A percentile compares a stretch with the other conserved stretches of the same genome.
Evolutionary conservation across 129 eudicot species (phyloP).

Genomic region (Ambrosia trifida): DNA sequence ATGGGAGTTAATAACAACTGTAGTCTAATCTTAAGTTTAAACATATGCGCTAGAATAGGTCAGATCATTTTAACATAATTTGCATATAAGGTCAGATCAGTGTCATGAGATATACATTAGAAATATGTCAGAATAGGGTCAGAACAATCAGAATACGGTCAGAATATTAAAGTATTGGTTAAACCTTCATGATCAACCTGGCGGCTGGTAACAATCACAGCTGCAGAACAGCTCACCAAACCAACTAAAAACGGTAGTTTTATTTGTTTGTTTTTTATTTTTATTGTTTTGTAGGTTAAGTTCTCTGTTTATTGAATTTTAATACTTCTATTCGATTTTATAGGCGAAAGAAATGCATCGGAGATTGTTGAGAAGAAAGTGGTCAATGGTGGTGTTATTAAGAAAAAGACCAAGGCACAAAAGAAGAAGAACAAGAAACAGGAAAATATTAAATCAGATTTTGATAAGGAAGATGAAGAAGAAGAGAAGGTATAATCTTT

Average conservation of each 20-base stretch:
- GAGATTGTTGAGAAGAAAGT: conserved; percentile 35
- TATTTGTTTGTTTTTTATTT: too few relatives aligned
- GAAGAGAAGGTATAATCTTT: not conserved
- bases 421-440: conserved; percentile 29
- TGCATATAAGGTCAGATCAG: too few relatives aligned
- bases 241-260: conserved; percentile 26
- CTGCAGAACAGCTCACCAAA: conserved; percentile 4
- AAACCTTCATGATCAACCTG: not conserved
- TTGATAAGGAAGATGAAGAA: not conserved
- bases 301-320: not conserved
- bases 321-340: not conserved
- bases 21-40: too few relatives aligned
- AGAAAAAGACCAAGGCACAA: conserved; percentile 23
- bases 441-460: conserved; percentile 19
- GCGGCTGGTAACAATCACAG: conserved; percentile 1
- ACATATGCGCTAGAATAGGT: too few relatives aligned
- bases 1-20: too few relatives aligned
- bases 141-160: too few relatives aligned
- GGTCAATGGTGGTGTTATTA: conserved; percentile 25
- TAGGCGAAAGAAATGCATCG: conserved; percentile 40
- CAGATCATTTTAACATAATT: too few relatives aligned
- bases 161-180: not conserved
- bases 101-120: too few relatives aligned
- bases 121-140: too few relatives aligned
- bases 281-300: too few relatives aligned